Conservation (phyloP, 257 asterid species). For the Salvia miltiorrhiza region DNA sequence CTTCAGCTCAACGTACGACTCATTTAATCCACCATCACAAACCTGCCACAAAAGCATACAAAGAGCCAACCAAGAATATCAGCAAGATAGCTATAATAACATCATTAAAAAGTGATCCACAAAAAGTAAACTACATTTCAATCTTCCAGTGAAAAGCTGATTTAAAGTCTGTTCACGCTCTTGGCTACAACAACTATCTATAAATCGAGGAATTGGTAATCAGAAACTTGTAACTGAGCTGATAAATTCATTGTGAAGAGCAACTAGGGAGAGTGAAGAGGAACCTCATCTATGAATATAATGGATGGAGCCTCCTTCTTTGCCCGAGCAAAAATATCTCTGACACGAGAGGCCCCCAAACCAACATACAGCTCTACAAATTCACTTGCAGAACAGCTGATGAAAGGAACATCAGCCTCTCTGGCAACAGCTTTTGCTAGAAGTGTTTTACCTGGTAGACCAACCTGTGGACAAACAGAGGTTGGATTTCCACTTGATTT, state of each 20-base stretch:
- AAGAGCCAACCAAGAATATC: too few relatives aligned
- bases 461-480: conserved; percentile 58
- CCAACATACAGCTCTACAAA: conserved; percentile 98
- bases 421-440: conserved; percentile 99
- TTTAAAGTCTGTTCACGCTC: too few relatives aligned
- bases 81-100: too few relatives aligned
- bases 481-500: conserved; percentile 2
- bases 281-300: conserved; percentile 95
- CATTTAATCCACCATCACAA: too few relatives aligned
- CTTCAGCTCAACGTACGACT: too few relatives aligned
- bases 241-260: conserved; percentile 9
- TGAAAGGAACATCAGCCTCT: conserved; percentile 96
- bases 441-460: conserved; percentile 98
- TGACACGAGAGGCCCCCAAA: conserved; percentile 99
- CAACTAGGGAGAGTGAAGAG: conserved; percentile 10
- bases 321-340: conserved; percentile 98
- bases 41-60: too few relatives aligned
- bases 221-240: conserved; percentile 23
- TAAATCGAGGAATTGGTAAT: conserved; percentile 27
- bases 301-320: conserved; percentile 99
- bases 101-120: too few relatives aligned
- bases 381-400: conserved; percentile 99
- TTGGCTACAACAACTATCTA: conserved; percentile 99
- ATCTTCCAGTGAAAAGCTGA: too few relatives aligned
- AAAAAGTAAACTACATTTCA: too few relatives aligned